Evolutionary conservation across 164 flowering plant genomes (phyloP).

Genomic region (Chimonanthus salicifolius): DNA sequence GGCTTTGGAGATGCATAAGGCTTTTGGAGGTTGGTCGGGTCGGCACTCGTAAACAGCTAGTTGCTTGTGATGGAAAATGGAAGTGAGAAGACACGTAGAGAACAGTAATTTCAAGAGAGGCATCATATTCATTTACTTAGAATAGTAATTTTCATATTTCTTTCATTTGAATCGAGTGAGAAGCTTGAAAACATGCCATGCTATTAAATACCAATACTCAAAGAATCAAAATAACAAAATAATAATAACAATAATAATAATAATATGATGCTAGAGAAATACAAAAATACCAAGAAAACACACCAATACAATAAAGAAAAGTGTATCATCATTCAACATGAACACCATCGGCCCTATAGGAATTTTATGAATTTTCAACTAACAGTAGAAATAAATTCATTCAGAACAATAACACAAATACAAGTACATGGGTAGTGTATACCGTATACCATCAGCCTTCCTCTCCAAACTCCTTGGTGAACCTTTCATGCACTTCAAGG

Average conservation of each 20-base stretch:
- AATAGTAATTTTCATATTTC: no score
- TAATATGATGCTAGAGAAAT: neutral
- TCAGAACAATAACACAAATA: conserved; percentile 1
- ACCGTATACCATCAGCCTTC: conserved; percentile 56
- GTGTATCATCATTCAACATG: neutral
- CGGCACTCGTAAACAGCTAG: no score
- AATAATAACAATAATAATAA: no score
- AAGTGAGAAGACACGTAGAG: no score
- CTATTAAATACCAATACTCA: no score
- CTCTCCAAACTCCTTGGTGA: conserved; percentile 94
- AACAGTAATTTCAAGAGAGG: no score
- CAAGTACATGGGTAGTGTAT: neutral
- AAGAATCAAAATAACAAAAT: neutral
- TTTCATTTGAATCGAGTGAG: no score
- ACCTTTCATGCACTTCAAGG: conserved; percentile 93
- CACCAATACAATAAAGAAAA: neutral
- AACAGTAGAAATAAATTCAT: neutral
- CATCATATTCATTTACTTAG: no score
- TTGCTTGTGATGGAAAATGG: no score
- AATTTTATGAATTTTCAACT: neutral
- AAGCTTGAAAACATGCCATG: no score
- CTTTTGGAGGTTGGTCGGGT: neutral
- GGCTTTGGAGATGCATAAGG: neutral
- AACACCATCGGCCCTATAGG: neutral
- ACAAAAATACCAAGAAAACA: neutral